Evolutionary conservation across 2,329 filamentous ascomycete genomes (phyloP), one percentile per base, ranked within the genome.

Genomic region (Gliomastix tumulicola): DNA sequence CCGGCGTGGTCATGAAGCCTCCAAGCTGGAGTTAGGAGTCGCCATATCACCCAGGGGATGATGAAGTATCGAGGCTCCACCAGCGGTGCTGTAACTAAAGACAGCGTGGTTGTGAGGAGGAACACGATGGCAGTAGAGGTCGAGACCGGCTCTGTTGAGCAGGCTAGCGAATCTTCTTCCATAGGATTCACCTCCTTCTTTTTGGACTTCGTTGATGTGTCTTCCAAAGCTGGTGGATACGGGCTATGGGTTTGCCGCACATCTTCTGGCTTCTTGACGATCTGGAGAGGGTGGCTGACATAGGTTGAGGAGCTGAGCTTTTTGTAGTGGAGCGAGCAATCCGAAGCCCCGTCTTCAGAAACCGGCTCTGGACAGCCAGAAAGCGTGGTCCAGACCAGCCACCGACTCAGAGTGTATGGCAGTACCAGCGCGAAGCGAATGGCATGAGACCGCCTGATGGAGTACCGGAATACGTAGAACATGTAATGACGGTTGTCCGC

Each of bases 1-100:
- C 18, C 9, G 27, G 7, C 11, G 19, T 17, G 19, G 15, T 21
- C 39, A 32, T 46, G 38, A 15, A 41, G 25, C 16, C 34, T 33
- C 63, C 63, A 66, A 35, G 68, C 58, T 1, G 87, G 87, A 1
- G 94, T 63, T 50, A 94, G 74, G 7, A 97, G 62, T 1, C 92
- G 75, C 87, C 89, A 97, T 50, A 96, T 80, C 8, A 96, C 75
- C 88, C 88, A 98, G 0, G 90, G 89, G 11, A 96, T 71, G 54
- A 98, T 94, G 58, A 95, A 95, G 60, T 98, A 98, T 12, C 92
- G 77, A 12, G 92, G 92, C 57, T 98, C 92, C 9, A 98, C 90
- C 1, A 98, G 73, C 1, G 92, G 89, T 0, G 92, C 89, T 1
- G 88, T 92, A 37, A 95, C 65, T 11, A 98, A 74, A 1, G 86